These are phyloP conservation scores for Neltuma alba DNA, from an alignment of 306 rosid genomes.

Conservation along the genomic window DNA sequence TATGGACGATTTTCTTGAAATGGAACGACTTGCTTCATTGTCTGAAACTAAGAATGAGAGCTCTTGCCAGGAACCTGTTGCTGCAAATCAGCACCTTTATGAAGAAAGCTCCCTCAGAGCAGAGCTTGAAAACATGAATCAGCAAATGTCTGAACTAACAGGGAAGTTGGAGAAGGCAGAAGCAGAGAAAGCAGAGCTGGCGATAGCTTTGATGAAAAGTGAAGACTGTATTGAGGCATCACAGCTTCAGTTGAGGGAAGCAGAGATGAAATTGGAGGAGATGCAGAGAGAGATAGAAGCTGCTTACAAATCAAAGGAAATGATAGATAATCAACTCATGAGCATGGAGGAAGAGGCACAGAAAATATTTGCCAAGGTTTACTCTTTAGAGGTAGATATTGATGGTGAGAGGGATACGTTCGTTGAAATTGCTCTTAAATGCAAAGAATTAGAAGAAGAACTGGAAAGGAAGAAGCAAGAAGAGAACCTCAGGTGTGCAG, in stretches of 20 bases:
- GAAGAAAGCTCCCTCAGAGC: slow-evolving; percentile 55
- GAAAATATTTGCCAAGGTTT: slow-evolving; percentile 60
- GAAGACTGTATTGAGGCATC: slow-evolving; percentile 58
- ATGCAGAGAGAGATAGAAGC: slow-evolving; percentile 57
- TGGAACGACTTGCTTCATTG: slow-evolving; percentile 78
- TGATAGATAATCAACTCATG: slow-evolving; percentile 61
- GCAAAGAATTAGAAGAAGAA: slow-evolving; percentile 59
- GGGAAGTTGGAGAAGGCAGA: slow-evolving; percentile 59
- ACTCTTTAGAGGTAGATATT: slow-evolving; percentile 54
- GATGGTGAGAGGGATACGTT: slow-evolving; percentile 59
- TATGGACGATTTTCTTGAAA: slow-evolving; percentile 93
- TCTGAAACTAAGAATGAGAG: slow-evolving; percentile 48
- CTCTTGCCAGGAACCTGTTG: slow-evolving; percentile 39
- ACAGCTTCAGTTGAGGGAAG: slow-evolving; percentile 58
- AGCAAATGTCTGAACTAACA: slow-evolving; percentile 57
- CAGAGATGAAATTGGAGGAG: slow-evolving; percentile 63
- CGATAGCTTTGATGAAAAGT: slow-evolving; percentile 57
- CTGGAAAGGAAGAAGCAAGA: slow-evolving; percentile 57
- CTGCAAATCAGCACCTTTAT: slow-evolving; percentile 30
- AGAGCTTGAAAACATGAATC: slow-evolving; percentile 68
- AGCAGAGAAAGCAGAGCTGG: slow-evolving; percentile 65
- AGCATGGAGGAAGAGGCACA: slow-evolving; percentile 67
- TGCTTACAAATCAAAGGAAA: slow-evolving; percentile 60
- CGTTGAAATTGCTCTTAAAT: slow-evolving; percentile 48
- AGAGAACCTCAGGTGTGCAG: slow-evolving; percentile 41